Base-by-base conservation (phyloP, 2,329 filamentous ascomycete species). In the Amphichorda felina region DNA sequence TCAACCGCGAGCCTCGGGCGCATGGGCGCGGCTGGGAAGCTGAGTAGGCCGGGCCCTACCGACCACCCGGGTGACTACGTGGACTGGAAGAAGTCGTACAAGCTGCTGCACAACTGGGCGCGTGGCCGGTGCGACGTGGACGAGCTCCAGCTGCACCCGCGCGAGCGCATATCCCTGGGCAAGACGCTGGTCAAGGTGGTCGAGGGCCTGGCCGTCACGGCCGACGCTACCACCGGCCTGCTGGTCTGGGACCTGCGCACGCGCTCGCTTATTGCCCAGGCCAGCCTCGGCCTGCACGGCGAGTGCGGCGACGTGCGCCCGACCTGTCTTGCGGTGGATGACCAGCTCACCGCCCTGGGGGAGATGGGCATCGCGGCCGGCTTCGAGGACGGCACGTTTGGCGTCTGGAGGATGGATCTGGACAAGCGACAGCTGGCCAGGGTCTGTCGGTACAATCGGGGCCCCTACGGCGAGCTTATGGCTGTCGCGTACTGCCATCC, bases 51-150 rank as follows among this genome's bases (percentile, higher is more conserved):
- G 8, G 30, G 22, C 8, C 30, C 30, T 10, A 22, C 30, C 10
- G 71, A 13, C 15, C 31, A 4, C 33, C 36, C n/a, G 10, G 26
- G 29, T 29, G 45, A 49, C 16, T 50, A 72, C 7, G 66, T 81
- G 16, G 75, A 91, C 50, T 95, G 88, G 88, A 94, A 93, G 62
- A 72, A 74, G 41, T 82, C 91, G 48, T 96, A 93, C 57, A 85
- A 81, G 49, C 66, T 95, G 34, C 72, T 84, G 31, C 82, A 94
- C 53, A 96, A 96, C 59, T 96, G 91, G 91, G 74, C 82, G 2
- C 75, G 70, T 41, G 91, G 89, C 1, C 78, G 74, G 45, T 94
- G 86, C 48, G 80, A 75, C 26, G 75, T 94, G 10, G 78, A 82
- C 25, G 83, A 94, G 55, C 72, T 95, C 21, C 68, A 77, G 30